Evolutionary conservation across 345 rosid genomes (phyloP).

Genomic region (Geranium rotundifolium): DNA sequence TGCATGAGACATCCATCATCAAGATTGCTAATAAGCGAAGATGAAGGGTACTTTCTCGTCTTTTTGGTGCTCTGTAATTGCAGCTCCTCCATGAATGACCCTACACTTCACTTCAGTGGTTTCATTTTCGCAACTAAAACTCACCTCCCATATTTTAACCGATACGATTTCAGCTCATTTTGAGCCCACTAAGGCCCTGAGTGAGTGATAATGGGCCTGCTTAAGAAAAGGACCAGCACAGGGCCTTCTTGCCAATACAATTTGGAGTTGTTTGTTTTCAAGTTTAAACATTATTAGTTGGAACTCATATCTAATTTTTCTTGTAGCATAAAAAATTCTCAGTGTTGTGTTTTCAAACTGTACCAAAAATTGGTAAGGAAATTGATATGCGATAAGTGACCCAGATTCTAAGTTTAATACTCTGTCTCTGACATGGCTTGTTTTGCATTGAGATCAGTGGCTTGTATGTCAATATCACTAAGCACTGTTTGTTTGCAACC

Average conservation of each 20-base stretch:
- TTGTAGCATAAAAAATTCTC: too few species aligned
- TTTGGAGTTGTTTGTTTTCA: too few species aligned
- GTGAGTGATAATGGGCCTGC: too few species aligned
- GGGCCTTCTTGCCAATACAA: too few species aligned
- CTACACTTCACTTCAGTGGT: background rate
- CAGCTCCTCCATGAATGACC: conserved; percentile 10
- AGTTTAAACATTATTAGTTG: too few species aligned
- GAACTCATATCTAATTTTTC: too few species aligned
- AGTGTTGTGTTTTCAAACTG: too few species aligned
- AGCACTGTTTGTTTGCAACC: conserved; percentile 20
- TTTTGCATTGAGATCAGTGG: conserved; percentile 20
- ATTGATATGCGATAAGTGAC: background rate
- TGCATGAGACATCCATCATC: conserved; percentile 99
- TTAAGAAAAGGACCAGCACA: too few species aligned
- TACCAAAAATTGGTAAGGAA: too few species aligned
- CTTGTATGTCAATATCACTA: conserved; percentile 23
- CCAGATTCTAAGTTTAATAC: background rate
- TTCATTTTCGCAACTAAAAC: background rate
- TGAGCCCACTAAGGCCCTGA: too few species aligned
- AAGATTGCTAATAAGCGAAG: conserved; percentile 48
- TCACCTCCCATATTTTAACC: too few species aligned
- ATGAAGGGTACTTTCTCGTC: conserved; percentile 5
- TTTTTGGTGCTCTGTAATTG: background rate
- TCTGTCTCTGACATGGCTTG: background rate
- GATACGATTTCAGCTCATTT: too few species aligned